Conservation (phyloP, 1,284 basidiomycete genomes). For the Schizopora paradoxa region DNA sequence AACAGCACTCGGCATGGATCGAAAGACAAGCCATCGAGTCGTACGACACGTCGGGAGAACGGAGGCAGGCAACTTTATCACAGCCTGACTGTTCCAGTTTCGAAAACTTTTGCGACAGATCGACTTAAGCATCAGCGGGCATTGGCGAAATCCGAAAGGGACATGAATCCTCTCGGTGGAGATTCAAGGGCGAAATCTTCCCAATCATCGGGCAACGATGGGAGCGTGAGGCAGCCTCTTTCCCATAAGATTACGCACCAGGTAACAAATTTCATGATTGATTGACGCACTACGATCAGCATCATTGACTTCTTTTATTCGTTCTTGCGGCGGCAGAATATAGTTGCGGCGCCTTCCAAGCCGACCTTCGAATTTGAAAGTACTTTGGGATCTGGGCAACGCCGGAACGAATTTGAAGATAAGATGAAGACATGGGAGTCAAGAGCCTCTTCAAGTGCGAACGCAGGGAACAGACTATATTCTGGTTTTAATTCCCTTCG, state of each 20-base stretch:
- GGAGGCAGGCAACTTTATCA: conserved; percentile 3
- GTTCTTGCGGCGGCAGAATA: neutral
- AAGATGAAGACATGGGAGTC: conserved; percentile 22
- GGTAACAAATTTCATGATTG: conserved; percentile 13
- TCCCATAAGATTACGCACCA: conserved; percentile 5
- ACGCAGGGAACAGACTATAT: conserved; percentile 18
- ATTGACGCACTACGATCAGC: neutral
- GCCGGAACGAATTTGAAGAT: conserved; percentile 23
- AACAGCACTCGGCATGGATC: too few species aligned
- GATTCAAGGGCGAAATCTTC: neutral
- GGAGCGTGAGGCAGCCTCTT: neutral
- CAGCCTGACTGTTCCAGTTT: conserved; percentile 12
- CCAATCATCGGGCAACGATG: conserved; percentile 11
- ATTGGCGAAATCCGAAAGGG: conserved; percentile 13
- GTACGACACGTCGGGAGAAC: too few species aligned
- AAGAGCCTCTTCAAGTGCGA: conserved; percentile 19
- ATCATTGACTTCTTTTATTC: neutral
- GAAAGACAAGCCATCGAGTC: too few species aligned
- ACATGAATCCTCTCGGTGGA: neutral
- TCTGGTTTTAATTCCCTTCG: conserved; percentile 48
- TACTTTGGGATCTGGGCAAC: conserved; percentile 15
- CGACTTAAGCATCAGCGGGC: conserved; percentile 11
- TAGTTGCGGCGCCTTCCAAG: conserved; percentile 20
- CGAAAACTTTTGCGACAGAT: conserved; percentile 12
- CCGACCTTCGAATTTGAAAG: conserved; percentile 48